A percentile compares a stretch with the other conserved stretches of the same genome.
These are phyloP conservation scores for Gamarada debralockiae DNA, from an alignment of 495 filamentous ascomycete species.

Conservation along the genomic window DNA sequence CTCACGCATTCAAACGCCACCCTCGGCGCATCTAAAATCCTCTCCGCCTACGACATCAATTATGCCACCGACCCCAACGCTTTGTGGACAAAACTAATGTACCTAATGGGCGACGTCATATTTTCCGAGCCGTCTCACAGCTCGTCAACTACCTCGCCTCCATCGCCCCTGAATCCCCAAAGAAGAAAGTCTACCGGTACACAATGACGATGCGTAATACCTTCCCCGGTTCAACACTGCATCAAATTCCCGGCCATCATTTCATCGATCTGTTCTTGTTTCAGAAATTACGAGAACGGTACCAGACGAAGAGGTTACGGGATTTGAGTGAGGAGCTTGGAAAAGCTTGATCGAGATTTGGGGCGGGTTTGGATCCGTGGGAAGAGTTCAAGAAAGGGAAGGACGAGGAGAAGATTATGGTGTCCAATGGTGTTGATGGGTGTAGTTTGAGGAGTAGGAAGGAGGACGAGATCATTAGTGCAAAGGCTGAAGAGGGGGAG, in stretches of 20 bases:
- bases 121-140: neutral
- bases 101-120: neutral
- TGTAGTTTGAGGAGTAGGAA: neutral
- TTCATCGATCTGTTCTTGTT: neutral
- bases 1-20: neutral
- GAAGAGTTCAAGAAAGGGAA: neutral
- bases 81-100: neutral
- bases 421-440: neutral
- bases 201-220: constrained; percentile 1
- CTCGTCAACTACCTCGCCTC: neutral
- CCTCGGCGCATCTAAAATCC: constrained; percentile 1
- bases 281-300: neutral
- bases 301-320: neutral
- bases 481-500: neutral
- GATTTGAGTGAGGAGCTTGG: constrained; percentile 1
- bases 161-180: too few relatives aligned
- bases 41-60: neutral
- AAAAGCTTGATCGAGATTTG: neutral
- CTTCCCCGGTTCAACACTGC: neutral
- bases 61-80: neutral
- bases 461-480: neutral
- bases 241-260: neutral
- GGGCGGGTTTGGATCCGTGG: constrained; percentile 2
- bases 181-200: neutral
- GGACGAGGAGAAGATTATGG: neutral